Conservation (phyloP, 2,329 filamentous ascomycete genomes). For the Fusarium coffeatum region DNA sequence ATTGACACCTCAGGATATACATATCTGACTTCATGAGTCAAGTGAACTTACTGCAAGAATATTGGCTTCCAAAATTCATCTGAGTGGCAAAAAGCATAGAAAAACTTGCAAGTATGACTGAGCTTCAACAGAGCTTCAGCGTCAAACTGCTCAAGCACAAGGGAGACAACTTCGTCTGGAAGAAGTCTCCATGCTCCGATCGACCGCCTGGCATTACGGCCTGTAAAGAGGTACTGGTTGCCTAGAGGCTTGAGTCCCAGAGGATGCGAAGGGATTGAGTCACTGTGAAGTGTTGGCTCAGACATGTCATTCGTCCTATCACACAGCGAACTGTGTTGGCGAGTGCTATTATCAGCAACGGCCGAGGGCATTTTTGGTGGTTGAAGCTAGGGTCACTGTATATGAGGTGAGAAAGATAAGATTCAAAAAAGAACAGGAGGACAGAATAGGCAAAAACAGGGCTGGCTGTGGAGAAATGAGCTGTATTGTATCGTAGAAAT, state of each 20-base stretch:
- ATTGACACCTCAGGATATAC: slow-evolving; percentile 20
- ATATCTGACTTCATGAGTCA: slow-evolving; percentile 13
- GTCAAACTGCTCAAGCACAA: slow-evolving; percentile 81
- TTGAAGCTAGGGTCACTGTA: slow-evolving; percentile 1
- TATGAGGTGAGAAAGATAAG: background rate
- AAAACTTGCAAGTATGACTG: slow-evolving; percentile 82
- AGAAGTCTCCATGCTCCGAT: slow-evolving; percentile 75
- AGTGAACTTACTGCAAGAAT: slow-evolving; percentile 80
- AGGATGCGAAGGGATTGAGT: slow-evolving; percentile 79
- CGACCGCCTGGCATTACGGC: slow-evolving; percentile 72
- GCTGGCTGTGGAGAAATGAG: slow-evolving; percentile 1
- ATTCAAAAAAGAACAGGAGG: background rate
- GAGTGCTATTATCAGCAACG: slow-evolving; percentile 14
- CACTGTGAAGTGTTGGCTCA: slow-evolving; percentile 46
- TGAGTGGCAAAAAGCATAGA: slow-evolving; percentile 84
- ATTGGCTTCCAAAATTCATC: slow-evolving; percentile 92
- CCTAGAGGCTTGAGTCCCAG: slow-evolving; percentile 87
- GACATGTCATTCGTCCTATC: slow-evolving; percentile 36
- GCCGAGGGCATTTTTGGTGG: slow-evolving; percentile 39
- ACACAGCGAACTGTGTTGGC: slow-evolving; percentile 34
- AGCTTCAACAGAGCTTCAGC: slow-evolving; percentile 70
- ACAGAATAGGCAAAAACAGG: slow-evolving; percentile 7
- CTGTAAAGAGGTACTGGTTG: slow-evolving; percentile 78
- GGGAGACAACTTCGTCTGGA: slow-evolving; percentile 83
- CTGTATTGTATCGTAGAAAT: background rate